A percentile compares a stretch with the other conserved stretches of the same genome.
These are phyloP conservation scores for Calonectria hongkongensis DNA, from an alignment of 2,329 filamentous ascomycete genomes.

Conservation along the genomic window DNA sequence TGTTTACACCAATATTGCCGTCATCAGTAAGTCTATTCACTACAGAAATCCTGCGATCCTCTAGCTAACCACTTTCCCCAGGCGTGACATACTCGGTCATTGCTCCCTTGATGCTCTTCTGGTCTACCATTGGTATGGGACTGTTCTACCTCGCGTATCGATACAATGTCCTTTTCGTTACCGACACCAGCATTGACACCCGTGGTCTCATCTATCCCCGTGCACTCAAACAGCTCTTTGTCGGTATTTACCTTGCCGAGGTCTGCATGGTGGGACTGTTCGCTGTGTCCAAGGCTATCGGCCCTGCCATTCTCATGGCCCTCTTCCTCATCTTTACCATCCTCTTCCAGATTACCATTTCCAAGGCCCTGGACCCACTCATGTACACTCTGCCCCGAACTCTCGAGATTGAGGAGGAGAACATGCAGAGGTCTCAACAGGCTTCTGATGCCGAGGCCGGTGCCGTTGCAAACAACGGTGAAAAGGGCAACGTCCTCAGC, in stretches of 20 bases:
- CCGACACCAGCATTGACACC: constrained; percentile 87
- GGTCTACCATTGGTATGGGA: constrained; percentile 84
- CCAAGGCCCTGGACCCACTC: constrained; percentile 81
- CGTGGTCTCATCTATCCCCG: constrained; percentile 92
- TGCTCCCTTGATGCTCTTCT: constrained; percentile 87
- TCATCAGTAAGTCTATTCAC: constrained; percentile 72
- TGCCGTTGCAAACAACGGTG: constrained; percentile 42
- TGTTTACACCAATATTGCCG: constrained; percentile 82
- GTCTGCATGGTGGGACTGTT: constrained; percentile 89
- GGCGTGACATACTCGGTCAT: constrained; percentile 88
- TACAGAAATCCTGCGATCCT: background rate
- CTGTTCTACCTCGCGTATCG: constrained; percentile 90
- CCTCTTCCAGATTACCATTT: constrained; percentile 84
- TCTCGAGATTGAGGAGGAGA: constrained; percentile 64
- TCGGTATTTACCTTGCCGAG: constrained; percentile 87
- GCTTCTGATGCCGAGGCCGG: constrained; percentile 54
- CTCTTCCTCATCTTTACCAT: constrained; percentile 84
- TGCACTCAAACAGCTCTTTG: constrained; percentile 89
- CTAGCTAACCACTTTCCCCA: constrained; percentile 52
- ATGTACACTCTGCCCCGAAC: constrained; percentile 83
- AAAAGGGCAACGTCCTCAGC: constrained; percentile 47
- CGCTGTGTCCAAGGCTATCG: constrained; percentile 78
- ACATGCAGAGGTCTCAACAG: constrained; percentile 58
- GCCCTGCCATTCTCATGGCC: constrained; percentile 84
- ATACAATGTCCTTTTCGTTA: constrained; percentile 91